These are phyloP conservation scores for Climacium dendroides DNA, from an alignment of 225 moss, liverwort and hornwort genomes.

Conservation along the genomic window DNA sequence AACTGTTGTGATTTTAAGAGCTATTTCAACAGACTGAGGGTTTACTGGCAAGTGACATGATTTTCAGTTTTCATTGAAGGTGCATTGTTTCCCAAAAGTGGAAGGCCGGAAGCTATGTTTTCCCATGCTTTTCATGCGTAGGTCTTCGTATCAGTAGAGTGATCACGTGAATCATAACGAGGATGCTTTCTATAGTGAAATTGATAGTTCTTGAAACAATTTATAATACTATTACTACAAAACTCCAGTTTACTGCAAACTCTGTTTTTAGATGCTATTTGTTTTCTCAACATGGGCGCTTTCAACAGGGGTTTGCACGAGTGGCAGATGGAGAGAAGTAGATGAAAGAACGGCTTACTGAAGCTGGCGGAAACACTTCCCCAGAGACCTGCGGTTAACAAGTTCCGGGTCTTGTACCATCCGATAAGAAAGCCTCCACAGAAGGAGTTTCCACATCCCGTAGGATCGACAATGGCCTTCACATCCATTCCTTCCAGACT, in stretches of 20 bases:
- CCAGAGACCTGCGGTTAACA: constrained; percentile 69
- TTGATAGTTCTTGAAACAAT: background rate
- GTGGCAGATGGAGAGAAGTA: background rate
- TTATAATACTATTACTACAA: background rate
- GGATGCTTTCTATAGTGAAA: background rate
- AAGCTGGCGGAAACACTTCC: constrained; percentile 86
- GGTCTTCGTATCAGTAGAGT: background rate
- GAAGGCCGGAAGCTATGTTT: background rate
- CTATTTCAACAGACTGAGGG: background rate
- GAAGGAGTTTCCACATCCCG: constrained; percentile 87
- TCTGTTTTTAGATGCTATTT: background rate
- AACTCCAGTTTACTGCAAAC: background rate
- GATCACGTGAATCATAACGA: background rate
- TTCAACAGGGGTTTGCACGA: background rate
- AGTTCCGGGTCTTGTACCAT: constrained; percentile 47
- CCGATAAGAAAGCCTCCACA: constrained; percentile 81
- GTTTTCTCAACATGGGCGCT: background rate
- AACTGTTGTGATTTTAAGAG: background rate
- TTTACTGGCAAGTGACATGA: background rate
- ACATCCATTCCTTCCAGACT: constrained; percentile 15
- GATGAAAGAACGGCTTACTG: constrained; percentile 22
- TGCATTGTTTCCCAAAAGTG: background rate
- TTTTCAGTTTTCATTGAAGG: background rate
- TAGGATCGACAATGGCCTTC: constrained; percentile 58
- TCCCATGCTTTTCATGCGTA: background rate